Evolutionary conservation across 208 protist genomes (phyloP).

Genomic region (Trypanosoma vivax): DNA sequence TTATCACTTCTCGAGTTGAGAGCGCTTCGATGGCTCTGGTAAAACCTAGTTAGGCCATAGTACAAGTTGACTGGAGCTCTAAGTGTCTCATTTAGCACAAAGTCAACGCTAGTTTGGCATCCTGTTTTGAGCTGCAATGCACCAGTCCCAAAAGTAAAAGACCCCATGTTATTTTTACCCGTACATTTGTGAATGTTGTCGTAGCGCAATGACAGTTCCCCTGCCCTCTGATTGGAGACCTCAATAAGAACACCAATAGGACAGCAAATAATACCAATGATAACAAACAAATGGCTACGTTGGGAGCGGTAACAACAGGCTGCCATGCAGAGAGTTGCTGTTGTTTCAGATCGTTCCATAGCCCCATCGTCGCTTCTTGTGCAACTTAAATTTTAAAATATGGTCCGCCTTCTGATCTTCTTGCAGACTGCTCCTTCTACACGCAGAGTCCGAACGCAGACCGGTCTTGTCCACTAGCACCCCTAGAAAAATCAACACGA

Average conservation of each 20-base stretch:
- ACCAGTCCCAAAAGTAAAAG: slow-evolving; percentile 51
- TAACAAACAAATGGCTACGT: slow-evolving; percentile 88
- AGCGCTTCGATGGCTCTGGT: slow-evolving; percentile 97
- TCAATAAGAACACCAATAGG: slow-evolving; percentile 87
- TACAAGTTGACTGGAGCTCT: slow-evolving; percentile 94
- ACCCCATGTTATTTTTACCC: slow-evolving; percentile 19
- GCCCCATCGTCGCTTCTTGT: slow-evolving; percentile 5
- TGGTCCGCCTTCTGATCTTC: no score
- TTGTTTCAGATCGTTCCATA: slow-evolving; percentile 70
- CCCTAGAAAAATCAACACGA: no score
- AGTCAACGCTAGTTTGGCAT: slow-evolving; percentile 48
- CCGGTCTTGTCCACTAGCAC: no score
- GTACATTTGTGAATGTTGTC: slow-evolving; percentile 56
- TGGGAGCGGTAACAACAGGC: slow-evolving; percentile 91
- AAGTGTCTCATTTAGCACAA: slow-evolving; percentile 59
- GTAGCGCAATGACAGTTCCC: slow-evolving; percentile 70
- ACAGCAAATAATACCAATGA: slow-evolving; percentile 89
- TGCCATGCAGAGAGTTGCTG: slow-evolving; percentile 96
- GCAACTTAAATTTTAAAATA: no score
- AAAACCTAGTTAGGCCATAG: slow-evolving; percentile 97
- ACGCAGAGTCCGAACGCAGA: no score
- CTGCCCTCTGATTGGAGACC: slow-evolving; percentile 51
- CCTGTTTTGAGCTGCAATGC: slow-evolving; percentile 33
- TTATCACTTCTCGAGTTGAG: slow-evolving; percentile 58
- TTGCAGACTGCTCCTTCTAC: no score